Evolutionary conservation across 2,329 filamentous ascomycete species (phyloP), one percentile per base, ranked within the genome.

Genomic region (Parastagonospora nodorum): DNA sequence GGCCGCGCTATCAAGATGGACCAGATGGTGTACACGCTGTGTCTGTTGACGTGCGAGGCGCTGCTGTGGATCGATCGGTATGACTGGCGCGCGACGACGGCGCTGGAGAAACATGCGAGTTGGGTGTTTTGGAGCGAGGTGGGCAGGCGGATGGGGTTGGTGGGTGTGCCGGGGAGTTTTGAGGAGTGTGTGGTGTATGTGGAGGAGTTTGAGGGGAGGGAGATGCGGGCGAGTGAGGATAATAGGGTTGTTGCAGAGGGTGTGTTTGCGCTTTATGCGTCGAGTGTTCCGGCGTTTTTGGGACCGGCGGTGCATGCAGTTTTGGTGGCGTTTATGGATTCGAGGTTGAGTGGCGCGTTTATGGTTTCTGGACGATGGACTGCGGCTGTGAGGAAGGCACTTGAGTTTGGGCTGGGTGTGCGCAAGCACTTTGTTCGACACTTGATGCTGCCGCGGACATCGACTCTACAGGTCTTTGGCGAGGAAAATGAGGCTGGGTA

Each of bases 1-100:
- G 48, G 52, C 31, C 45, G 29, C 24, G 44, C 46, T n/a, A 55
- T 55, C 19, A 42, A 48, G 5, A 55, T 50, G 46, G 48, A 50
- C 14, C 46, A 55, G 19, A 51, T 55, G 48, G 46, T 55, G 8
- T 51, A 51, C 48, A 55, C 52, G 7, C 52, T 55, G 4, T 51
- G 48, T 27, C 45, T 55, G 14, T 39, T 55, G 15, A 49, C 41
- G 31, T 51, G 46, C 36, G 52, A 55, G 31, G 46, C 52, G 29
- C 32, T 51, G 5, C 48, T 48, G n/a, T 53, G 50, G 45, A 51
- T 49, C n/a, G 48, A 50, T 11, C 40, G 30, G 29, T 53, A 48
- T 28, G 50, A 53, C 15, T 57, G 50, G 50, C 32, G 50, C 24
- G 10, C 32, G 27, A 51, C 46, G 14, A 41, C 37, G 2, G 36